Conservation (phyloP, 441 rosid species). For the Caryocar brasiliense region DNA sequence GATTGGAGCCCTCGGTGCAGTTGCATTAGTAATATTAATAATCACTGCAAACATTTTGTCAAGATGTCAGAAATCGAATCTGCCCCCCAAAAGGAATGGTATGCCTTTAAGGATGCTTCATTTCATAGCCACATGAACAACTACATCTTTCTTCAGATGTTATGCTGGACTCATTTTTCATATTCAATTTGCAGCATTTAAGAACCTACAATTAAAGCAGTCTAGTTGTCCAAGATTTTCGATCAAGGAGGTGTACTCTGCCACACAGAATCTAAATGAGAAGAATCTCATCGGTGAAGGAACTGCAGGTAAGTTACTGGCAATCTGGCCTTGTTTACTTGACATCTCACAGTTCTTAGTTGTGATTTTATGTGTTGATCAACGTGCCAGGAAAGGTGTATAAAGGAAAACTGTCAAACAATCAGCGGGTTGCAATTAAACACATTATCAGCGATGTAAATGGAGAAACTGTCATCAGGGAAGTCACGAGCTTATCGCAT, state of each 20-base stretch:
- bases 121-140: not conserved
- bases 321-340: not conserved
- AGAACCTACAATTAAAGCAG: conserved; percentile 16
- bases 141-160: not conserved
- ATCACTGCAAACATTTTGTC: not conserved
- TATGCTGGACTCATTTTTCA: not conserved
- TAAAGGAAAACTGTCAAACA: conserved; percentile 31
- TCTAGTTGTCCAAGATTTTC: conserved; percentile 22
- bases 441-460: conserved; percentile 42
- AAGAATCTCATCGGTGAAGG: conserved; percentile 49
- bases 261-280: conserved; percentile 30
- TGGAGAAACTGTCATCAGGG: conserved; percentile 39
- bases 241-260: conserved; percentile 31
- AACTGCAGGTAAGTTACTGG: conserved; percentile 32
- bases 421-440: conserved; percentile 36
- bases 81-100: conserved; percentile 13
- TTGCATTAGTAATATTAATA: conserved; percentile 3
- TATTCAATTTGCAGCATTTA: conserved; percentile 16
- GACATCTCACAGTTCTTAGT: not conserved
- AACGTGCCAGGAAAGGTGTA: conserved; percentile 38
- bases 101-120: not conserved
- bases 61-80: not conserved
- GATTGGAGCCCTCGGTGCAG: conserved; percentile 12
- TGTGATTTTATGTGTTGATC: not conserved
- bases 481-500: conserved; percentile 34